phyloP scores from a whole-genome alignment of 2,329 filamentous ascomycete species.

The Neoarthrinium moseri region DNA sequence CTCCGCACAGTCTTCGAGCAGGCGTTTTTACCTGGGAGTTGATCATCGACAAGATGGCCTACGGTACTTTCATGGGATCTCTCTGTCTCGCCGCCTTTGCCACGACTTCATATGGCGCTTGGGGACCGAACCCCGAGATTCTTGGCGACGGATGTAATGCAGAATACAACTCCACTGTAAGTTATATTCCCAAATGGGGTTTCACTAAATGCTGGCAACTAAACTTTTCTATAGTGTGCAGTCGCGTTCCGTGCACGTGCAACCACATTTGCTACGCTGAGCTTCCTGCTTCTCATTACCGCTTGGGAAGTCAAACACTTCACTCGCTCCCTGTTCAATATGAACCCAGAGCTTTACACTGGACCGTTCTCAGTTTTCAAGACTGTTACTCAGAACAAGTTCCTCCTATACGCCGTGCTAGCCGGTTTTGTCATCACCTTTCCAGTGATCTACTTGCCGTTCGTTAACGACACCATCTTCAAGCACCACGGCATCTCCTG shows the following conservation, averaged over 20 bases:
- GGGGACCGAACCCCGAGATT: conserved; percentile 35
- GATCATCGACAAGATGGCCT: conserved; percentile 65
- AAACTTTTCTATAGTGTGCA: no score
- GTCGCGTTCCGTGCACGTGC: conserved; percentile 64
- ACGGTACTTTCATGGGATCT: conserved; percentile 62
- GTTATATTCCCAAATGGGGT: no score
- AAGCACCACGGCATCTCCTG: conserved; percentile 67
- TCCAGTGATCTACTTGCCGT: conserved; percentile 66
- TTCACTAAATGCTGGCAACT: no score
- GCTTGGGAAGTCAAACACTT: conserved; percentile 76
- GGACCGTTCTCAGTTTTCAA: conserved; percentile 50
- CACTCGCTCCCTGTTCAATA: conserved; percentile 66
- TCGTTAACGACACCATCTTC: conserved; percentile 65
- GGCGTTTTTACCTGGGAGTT: conserved; percentile 66
- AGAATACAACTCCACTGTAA: conserved; percentile 41
- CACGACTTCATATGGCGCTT: conserved; percentile 52
- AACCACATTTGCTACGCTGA: conserved; percentile 67
- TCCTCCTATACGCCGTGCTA: conserved; percentile 64
- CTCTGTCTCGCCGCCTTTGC: conserved; percentile 62
- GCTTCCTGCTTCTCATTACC: conserved; percentile 65
- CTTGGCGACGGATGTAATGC: conserved; percentile 61
- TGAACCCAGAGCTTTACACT: conserved; percentile 52
- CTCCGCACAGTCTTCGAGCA: conserved; percentile 58
- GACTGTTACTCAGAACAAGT: conserved; percentile 68
- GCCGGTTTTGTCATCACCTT: conserved; percentile 60